Evolutionary conservation across 164 flowering plant species (phyloP), one percentile per base, ranked within the genome.

Genomic region (Warburgia ugandensis): DNA sequence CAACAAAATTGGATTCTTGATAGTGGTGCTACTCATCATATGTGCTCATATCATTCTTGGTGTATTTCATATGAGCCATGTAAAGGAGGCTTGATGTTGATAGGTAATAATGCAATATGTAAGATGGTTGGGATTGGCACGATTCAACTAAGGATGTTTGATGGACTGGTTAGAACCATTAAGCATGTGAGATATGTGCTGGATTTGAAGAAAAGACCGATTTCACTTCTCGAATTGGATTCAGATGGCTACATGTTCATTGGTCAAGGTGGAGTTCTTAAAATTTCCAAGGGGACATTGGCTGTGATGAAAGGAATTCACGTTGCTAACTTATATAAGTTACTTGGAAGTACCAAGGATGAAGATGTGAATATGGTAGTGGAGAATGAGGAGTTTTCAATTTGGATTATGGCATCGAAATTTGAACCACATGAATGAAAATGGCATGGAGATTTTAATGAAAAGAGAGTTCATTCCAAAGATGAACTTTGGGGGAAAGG

Each of bases 1-100:
- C 19, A 39, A 13, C 43, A 39, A 39, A 39, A 11, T 39, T 39
- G 16, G 43, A 39, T 39, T 39, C 43, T 39, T 39, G 43, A 39
- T 39, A 39, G 43, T 10, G 43, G 19, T 39, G 43, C 43, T n/a
- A 39, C 43, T 39, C 22, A 0, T 7, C 43, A 39, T 17, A 39
- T 39, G 43, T 39, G 22, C 16, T 17, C 43, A 39, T 17, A 39
- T 17, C 12, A n/a, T 10, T 5, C 16, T 39, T 39, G 43, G 43
- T 39, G 7, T 39, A 11, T 6, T 17, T 10, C 43, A 13, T 39
- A 39, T 39, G 17, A 39, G 16, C 16, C 43, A 13, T n/a, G 43
- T 10, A 6, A 10, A 7, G 43, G 16, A 11, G 43, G 43, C 16
- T 39, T 17, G 17, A 17, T 6, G 1, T 39, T n/a, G 43, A 39